These are phyloP conservation scores for Colletotrichum karsti DNA, from an alignment of 2,329 filamentous ascomycete genomes.

Conservation along the genomic window DNA sequence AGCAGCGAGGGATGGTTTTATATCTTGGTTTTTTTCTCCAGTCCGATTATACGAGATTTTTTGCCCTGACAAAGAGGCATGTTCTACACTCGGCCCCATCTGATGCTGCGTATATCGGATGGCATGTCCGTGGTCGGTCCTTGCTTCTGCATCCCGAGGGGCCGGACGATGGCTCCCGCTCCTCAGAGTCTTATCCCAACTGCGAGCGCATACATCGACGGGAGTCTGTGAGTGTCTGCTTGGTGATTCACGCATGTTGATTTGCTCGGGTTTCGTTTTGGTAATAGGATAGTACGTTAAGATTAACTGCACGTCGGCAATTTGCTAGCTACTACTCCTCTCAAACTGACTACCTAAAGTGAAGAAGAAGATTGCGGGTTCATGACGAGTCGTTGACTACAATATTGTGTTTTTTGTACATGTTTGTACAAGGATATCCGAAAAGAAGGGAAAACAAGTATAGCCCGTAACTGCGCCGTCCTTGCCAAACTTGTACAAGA, in stretches of 20 bases:
- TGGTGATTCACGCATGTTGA: too few relatives aligned
- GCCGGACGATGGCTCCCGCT: too few relatives aligned
- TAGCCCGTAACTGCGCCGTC: background rate
- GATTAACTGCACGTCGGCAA: slow-evolving; percentile 13
- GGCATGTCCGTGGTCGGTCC: background rate
- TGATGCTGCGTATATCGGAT: background rate
- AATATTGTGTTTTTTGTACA: too few relatives aligned
- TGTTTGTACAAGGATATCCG: slow-evolving; percentile 22
- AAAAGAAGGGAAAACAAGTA: background rate
- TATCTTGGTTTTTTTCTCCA: background rate
- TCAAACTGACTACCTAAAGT: background rate
- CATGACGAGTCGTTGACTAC: slow-evolving; percentile 14
- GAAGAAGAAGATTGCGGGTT: background rate
- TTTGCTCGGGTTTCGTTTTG: too few relatives aligned
- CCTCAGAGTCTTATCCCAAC: too few relatives aligned
- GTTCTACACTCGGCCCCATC: background rate
- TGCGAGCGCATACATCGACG: too few relatives aligned
- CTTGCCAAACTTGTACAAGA: too few relatives aligned
- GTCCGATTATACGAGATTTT: background rate
- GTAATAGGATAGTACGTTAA: too few relatives aligned
- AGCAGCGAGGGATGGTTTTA: slow-evolving; percentile 8
- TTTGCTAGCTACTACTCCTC: slow-evolving; percentile 14
- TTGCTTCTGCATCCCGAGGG: too few relatives aligned
- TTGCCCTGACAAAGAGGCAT: background rate
- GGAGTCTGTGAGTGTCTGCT: too few relatives aligned